Percentiles rank a stretch among this genome's conserved stretches.
phyloP scores from a whole-genome alignment of 768 basidiomycete genomes.

The Gelatoporia subvermispora region DNA sequence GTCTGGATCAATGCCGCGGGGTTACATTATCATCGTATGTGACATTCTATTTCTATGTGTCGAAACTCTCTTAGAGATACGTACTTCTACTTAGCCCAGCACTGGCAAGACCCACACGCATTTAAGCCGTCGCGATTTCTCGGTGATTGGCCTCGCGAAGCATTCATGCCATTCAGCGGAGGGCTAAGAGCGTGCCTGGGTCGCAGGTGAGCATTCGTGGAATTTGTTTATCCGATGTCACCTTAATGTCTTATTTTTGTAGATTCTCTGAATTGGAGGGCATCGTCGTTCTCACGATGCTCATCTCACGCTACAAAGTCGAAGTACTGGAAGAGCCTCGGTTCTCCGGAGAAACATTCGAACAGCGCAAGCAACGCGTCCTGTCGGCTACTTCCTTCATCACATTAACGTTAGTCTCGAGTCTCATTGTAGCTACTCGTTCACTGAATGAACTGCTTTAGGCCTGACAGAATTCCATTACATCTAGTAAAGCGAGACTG shows the following conservation, averaged over 20 bases:
- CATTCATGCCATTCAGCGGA: conserved; percentile 48
- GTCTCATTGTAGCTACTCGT: neutral
- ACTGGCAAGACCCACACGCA: conserved; percentile 33
- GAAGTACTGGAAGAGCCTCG: conserved; percentile 46
- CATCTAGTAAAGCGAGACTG: too few species aligned
- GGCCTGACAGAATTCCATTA: too few species aligned
- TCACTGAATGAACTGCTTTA: too few species aligned
- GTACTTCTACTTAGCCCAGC: conserved; percentile 22
- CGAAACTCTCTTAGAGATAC: neutral
- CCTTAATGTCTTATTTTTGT: neutral
- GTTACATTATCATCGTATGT: conserved; percentile 28
- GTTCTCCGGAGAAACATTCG: conserved; percentile 42
- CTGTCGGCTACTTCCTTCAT: conserved; percentile 31
- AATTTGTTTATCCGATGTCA: neutral
- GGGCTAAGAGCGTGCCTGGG: conserved; percentile 46
- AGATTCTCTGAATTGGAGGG: conserved; percentile 47
- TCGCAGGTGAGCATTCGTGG: conserved; percentile 29
- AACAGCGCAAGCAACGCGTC: conserved; percentile 39
- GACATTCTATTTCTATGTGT: neutral
- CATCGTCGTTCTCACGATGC: conserved; percentile 44
- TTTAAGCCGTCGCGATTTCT: conserved; percentile 44
- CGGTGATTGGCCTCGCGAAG: conserved; percentile 50
- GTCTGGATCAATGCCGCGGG: conserved; percentile 16
- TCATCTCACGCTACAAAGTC: conserved; percentile 43
- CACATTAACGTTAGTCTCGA: conserved; percentile 39